Percentiles rank a stretch among this genome's conserved stretches.
phyloP scores from a whole-genome alignment of 441 rosid species.

The Populus hybrid region DNA sequence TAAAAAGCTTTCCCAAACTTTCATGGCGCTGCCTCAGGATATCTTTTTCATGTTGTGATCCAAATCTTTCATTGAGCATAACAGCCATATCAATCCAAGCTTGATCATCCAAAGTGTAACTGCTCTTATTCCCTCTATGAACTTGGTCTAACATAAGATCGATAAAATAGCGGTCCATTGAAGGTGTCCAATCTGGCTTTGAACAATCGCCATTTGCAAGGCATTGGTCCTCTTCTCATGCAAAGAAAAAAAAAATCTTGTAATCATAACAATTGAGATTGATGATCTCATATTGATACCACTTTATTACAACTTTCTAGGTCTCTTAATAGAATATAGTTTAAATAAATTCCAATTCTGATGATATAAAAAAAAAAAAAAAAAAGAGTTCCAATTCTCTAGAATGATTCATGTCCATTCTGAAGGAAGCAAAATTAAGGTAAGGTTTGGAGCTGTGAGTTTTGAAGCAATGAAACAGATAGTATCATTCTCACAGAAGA shows the following conservation, averaged over 20 bases:
- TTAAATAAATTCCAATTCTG: background rate
- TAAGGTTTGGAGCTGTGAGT: background rate
- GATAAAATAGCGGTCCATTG: constrained; percentile 45
- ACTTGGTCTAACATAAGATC: constrained; percentile 51
- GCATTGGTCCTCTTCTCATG: constrained; percentile 30
- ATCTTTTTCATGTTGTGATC: constrained; percentile 34
- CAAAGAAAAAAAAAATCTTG: constrained; percentile 9
- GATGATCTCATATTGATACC: background rate
- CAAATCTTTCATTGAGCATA: constrained; percentile 41
- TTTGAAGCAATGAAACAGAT: background rate
- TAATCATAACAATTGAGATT: background rate
- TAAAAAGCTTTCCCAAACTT: constrained; percentile 34
- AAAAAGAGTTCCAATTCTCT: background rate
- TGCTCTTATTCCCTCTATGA: constrained; percentile 32
- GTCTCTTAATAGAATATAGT: background rate
- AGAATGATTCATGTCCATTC: background rate
- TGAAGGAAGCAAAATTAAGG: background rate
- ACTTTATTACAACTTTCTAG: background rate
- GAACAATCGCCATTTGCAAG: constrained; percentile 27
- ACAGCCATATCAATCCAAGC: constrained; percentile 41
- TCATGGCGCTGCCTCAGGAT: constrained; percentile 28
- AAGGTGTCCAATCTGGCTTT: constrained; percentile 40
- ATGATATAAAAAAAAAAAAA: no score
- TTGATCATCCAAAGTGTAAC: constrained; percentile 27
- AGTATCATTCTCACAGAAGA: background rate